phyloP scores from a whole-genome alignment of 768 basidiomycete species.

The Imleria badia region DNA sequence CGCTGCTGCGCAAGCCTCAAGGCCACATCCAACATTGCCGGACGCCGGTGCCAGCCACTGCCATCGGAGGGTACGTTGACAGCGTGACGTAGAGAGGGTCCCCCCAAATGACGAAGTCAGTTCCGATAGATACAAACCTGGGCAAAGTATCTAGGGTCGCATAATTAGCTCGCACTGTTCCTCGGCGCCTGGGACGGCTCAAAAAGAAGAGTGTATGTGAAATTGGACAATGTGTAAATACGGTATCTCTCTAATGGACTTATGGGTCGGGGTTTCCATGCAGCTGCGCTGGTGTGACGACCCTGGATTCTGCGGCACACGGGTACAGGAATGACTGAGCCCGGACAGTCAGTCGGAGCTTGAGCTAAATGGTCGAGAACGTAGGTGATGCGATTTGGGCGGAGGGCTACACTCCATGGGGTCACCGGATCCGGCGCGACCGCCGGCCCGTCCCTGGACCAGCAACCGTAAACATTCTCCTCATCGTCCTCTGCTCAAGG shows the following conservation, averaged over 20 bases:
- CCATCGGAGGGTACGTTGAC: slow-evolving; percentile 5
- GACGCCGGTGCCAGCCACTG: slow-evolving; percentile 5
- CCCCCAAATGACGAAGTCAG: slow-evolving; percentile 1
- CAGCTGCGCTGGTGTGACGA: slow-evolving; percentile 21
- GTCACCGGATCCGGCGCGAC: slow-evolving; percentile 12
- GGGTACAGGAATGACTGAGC: slow-evolving; percentile 9
- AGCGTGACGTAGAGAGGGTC: slow-evolving; percentile 12
- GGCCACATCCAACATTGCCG: slow-evolving; percentile 4
- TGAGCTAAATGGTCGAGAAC: slow-evolving; percentile 20
- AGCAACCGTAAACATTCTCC: neutral
- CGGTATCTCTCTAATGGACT: slow-evolving; percentile 14
- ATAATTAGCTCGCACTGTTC: slow-evolving; percentile 11
- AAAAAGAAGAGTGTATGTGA: slow-evolving; percentile 1
- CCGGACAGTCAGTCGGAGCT: slow-evolving; percentile 19
- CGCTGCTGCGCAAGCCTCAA: slow-evolving; percentile 25
- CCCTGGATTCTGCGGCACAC: slow-evolving; percentile 22
- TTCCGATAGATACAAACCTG: slow-evolving; percentile 2
- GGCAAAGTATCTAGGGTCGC: slow-evolving; percentile 6
- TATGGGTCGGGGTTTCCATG: slow-evolving; percentile 19
- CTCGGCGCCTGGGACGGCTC: neutral
- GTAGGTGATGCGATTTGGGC: slow-evolving; percentile 27
- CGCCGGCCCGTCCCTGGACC: neutral
- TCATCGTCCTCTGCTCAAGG: neutral
- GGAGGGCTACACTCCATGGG: slow-evolving; percentile 19
- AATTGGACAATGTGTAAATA: slow-evolving; percentile 3